Conservation (phyloP, 257 asterid species). For the Fraxinus excelsior region DNA sequence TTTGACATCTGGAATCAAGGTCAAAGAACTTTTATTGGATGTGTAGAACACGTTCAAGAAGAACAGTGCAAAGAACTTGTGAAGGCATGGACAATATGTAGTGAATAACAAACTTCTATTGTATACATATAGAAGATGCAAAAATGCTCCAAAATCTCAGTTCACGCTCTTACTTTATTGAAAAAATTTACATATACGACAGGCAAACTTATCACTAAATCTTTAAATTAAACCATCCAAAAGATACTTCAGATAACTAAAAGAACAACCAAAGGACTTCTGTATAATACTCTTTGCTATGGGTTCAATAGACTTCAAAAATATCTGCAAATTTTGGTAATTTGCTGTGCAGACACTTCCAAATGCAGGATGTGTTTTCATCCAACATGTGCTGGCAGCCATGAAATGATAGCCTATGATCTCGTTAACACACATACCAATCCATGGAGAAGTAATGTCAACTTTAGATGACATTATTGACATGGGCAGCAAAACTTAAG, state of each 20-base stretch:
- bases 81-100: neutral
- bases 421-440: conserved; percentile 7
- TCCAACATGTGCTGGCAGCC: conserved; percentile 11
- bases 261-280: neutral
- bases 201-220: conserved; percentile 1
- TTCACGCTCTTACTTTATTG: neutral
- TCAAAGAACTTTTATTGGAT: conserved; percentile 6
- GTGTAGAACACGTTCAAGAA: neutral
- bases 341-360: neutral
- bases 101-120: neutral
- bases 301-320: neutral
- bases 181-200: neutral
- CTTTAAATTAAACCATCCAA: neutral
- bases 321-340: neutral
- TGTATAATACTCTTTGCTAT: neutral
- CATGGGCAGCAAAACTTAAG: neutral
- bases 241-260: neutral
- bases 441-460: neutral
- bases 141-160: conserved; percentile 2
- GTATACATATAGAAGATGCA: neutral
- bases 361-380: conserved; percentile 5
- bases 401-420: conserved; percentile 3
- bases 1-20: conserved; percentile 48
- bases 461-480: conserved; percentile 7
- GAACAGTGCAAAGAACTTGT: neutral